A percentile compares a stretch with the other conserved stretches of the same genome.
Evolutionary conservation across 768 basidiomycete genomes (phyloP).

Genomic region (Lactifluus subvellereus): DNA sequence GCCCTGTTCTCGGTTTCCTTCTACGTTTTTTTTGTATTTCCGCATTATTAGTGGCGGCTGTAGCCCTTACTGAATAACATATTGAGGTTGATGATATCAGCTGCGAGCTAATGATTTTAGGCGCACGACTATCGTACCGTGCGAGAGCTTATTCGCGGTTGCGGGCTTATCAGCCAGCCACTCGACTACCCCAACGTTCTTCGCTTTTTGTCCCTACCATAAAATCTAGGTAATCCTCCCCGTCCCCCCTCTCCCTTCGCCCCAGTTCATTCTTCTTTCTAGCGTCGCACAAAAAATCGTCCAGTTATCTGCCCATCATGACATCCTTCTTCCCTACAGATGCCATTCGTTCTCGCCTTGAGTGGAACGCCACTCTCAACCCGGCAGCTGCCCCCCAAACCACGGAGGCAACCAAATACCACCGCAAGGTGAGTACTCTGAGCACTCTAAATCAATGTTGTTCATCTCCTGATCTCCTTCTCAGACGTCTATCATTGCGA

Average conservation of each 20-base stretch:
- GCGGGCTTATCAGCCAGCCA: background rate
- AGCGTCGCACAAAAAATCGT: background rate
- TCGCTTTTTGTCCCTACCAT: background rate
- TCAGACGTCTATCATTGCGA: constrained; percentile 98
- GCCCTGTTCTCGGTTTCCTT: background rate
- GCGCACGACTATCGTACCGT: background rate
- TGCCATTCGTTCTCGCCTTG: constrained; percentile 68
- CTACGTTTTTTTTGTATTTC: constrained; percentile 7
- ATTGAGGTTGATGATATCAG: background rate
- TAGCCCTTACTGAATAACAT: constrained; percentile 11
- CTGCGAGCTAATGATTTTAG: background rate
- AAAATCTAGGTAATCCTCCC: background rate
- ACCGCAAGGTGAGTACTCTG: constrained; percentile 69
- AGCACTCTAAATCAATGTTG: background rate
- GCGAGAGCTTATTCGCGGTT: constrained; percentile 9
- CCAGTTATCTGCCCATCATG: constrained; percentile 6
- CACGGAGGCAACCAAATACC: constrained; percentile 74
- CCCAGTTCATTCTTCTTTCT: background rate
- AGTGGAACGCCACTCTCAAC: constrained; percentile 85
- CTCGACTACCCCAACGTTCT: constrained; percentile 12
- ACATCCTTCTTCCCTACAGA: constrained; percentile 23
- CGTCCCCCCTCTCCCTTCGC: background rate
- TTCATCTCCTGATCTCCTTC: constrained; percentile 1
- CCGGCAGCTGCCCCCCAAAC: constrained; percentile 65
- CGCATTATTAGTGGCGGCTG: constrained; percentile 12